Percentiles rank a stretch among this genome's conserved stretches.
phyloP scores from a whole-genome alignment of 2,329 filamentous ascomycete genomes.

The Fusarium graminum region DNA sequence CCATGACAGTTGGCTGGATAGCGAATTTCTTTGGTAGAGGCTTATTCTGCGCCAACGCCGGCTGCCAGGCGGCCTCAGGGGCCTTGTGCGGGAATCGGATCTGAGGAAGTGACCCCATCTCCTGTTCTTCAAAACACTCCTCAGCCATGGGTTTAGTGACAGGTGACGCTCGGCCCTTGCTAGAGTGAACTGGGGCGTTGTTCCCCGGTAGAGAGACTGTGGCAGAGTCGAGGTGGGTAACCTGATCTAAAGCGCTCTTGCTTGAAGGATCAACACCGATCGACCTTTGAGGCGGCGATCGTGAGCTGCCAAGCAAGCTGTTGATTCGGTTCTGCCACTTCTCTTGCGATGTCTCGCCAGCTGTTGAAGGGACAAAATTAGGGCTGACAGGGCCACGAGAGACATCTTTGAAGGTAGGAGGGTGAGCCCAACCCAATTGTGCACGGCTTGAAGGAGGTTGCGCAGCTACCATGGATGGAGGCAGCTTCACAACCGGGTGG shows the following conservation, averaged over 20 bases:
- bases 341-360: conserved; percentile 55
- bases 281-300: conserved; percentile 69
- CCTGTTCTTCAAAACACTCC: conserved; percentile 84
- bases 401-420: conserved; percentile 52
- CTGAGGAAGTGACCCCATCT: conserved; percentile 81
- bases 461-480: conserved; percentile 62
- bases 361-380: conserved; percentile 41
- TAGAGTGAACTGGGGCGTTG: conserved; percentile 43
- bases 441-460: conserved; percentile 46
- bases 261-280: conserved; percentile 76
- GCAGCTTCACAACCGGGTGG: conserved; percentile 84
- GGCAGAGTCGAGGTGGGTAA: conserved; percentile 63
- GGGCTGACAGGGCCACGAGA: conserved; percentile 43
- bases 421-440: conserved; percentile 55
- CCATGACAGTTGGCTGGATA: conserved; percentile 55
- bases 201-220: conserved; percentile 75
- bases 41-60: conserved; percentile 67
- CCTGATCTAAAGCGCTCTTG: conserved; percentile 73
- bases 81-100: conserved; percentile 75
- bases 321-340: conserved; percentile 90
- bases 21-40: conserved; percentile 66
- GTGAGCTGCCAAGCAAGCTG: conserved; percentile 77
- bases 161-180: conserved; percentile 59
- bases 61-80: conserved; percentile 73
- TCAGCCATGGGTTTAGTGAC: conserved; percentile 79